Base-by-base conservation (phyloP, 2,329 filamentous ascomycete species). In the Fusarium irregulare region DNA sequence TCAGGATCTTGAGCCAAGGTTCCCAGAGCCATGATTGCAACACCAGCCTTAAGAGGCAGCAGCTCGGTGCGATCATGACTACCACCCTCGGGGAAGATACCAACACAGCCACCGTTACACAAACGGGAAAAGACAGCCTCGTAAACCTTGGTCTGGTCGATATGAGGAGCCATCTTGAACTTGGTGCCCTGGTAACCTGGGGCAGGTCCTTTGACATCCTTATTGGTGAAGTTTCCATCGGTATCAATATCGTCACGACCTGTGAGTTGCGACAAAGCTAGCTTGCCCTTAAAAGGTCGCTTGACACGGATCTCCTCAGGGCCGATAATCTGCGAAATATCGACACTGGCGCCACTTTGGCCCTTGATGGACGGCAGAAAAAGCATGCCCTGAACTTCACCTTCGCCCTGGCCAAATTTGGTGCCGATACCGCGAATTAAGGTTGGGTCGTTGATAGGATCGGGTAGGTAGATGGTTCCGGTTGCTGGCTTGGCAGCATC, bases 21-120 rank as follows among this genome's bases (percentile, higher is more conserved):
- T 41, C 95, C 95, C 37, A 99, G 87, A 14, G 95, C 96, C 95
- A 99, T 99, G 77, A 99, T 96, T 62, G 96, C 96, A 64, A 99
- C 93, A 79, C 95, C 95, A 75, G 96, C 95, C 86, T 98, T 98
- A 68, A 98, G 85, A 23, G 96, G 95, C 44, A 98, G 86, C 47
- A 98, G 86, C 77, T 97, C 93, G 0, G 95, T 94, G 66, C 95
- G 91, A 79, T 98, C 95, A 81, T 98, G 95, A 78, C 94, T 98
- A 76, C 95, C 95, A 72, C 95, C 95, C 82, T 99, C 95, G 4
- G 95, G 95, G 80, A 98, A 99, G 76, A 99, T 98, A 68, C 95
- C 96, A 57, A 98, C 92, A 77, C 94, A 97, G 20, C 94, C 95
- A 48, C 93, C 94, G 41, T 88, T 87, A 71, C 91, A 90, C 34